A percentile compares a stretch with the other conserved stretches of the same genome.
Conservation (phyloP, 2,329 filamentous ascomycete genomes). For the Colletotrichum sidae region DNA sequence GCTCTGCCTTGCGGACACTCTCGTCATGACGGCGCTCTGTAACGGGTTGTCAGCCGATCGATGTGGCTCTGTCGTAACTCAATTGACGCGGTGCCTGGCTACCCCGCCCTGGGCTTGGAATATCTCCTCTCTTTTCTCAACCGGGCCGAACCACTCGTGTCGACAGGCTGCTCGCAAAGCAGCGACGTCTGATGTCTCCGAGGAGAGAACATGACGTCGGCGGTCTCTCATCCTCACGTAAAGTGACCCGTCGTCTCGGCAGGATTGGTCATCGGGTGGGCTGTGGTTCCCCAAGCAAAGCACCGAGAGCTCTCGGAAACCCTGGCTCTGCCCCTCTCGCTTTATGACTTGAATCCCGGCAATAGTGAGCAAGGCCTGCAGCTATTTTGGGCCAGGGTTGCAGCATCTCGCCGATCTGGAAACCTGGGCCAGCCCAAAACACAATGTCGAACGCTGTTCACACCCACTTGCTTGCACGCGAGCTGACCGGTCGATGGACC, state of each 20-base stretch:
- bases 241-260: slow-evolving; percentile 23
- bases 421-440: slow-evolving; percentile 15
- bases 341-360: slow-evolving; percentile 19
- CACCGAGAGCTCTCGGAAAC: slow-evolving; percentile 16
- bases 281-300: slow-evolving; percentile 21
- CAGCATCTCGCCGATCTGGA: slow-evolving; percentile 21
- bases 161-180: not conserved
- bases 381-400: slow-evolving; percentile 22
- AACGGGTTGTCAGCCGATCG: slow-evolving; percentile 16
- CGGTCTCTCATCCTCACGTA: slow-evolving; percentile 27
- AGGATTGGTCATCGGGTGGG: slow-evolving; percentile 35
- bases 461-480: slow-evolving; percentile 5
- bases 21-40: slow-evolving; percentile 25
- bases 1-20: slow-evolving; percentile 4
- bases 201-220: slow-evolving; percentile 31
- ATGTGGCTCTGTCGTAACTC: slow-evolving; percentile 20
- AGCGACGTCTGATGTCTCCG: slow-evolving; percentile 1
- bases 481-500: slow-evolving; percentile 16
- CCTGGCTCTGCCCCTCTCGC: slow-evolving; percentile 6
- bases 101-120: slow-evolving; percentile 23
- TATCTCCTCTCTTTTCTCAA: not conserved
- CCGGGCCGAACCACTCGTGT: not conserved
- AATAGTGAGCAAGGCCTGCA: slow-evolving; percentile 22
- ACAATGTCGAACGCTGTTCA: slow-evolving; percentile 13
- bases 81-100: slow-evolving; percentile 28